Conservation (phyloP, 2,329 filamentous ascomycete species). For the Phialophora chinensis region DNA sequence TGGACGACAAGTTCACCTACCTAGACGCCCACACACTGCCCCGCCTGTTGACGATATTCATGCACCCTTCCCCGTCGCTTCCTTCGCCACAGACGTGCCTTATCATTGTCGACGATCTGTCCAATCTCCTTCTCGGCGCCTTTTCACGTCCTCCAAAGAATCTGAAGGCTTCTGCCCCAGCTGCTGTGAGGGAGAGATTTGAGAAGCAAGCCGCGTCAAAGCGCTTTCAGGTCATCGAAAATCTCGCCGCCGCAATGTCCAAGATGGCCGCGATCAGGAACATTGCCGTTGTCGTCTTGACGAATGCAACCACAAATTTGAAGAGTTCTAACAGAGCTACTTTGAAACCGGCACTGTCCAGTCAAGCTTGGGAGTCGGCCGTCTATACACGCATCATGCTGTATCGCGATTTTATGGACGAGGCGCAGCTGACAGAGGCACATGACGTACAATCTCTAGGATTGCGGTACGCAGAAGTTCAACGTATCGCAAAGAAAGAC, state of each 20-base stretch:
- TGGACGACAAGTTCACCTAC: constrained; percentile 66
- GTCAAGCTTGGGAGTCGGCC: constrained; percentile 78
- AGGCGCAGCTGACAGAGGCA: constrained; percentile 48
- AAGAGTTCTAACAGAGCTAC: constrained; percentile 68
- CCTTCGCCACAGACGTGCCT: constrained; percentile 69
- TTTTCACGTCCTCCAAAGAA: constrained; percentile 66
- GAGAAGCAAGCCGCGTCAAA: constrained; percentile 56
- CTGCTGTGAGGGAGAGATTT: constrained; percentile 47
- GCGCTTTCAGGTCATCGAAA: constrained; percentile 62
- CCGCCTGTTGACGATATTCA: constrained; percentile 73
- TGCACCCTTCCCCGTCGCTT: constrained; percentile 67
- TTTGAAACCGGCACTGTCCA: constrained; percentile 75
- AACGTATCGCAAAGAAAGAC: constrained; percentile 66
- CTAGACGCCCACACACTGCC: constrained; percentile 64
- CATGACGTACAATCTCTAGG: constrained; percentile 44
- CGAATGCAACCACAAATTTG: constrained; percentile 83
- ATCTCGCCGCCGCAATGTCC: constrained; percentile 65
- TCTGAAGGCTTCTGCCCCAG: constrained; percentile 37
- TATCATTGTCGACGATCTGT: constrained; percentile 78
- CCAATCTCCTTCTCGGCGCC: constrained; percentile 75
- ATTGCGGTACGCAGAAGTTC: constrained; percentile 66
- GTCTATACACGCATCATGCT: constrained; percentile 75
- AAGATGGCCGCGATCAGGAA: constrained; percentile 76
- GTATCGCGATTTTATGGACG: constrained; percentile 74
- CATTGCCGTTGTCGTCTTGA: constrained; percentile 75